Evolutionary conservation across 257 asterid genomes (phyloP).

Genomic region (Leptodermis oblonga): DNA sequence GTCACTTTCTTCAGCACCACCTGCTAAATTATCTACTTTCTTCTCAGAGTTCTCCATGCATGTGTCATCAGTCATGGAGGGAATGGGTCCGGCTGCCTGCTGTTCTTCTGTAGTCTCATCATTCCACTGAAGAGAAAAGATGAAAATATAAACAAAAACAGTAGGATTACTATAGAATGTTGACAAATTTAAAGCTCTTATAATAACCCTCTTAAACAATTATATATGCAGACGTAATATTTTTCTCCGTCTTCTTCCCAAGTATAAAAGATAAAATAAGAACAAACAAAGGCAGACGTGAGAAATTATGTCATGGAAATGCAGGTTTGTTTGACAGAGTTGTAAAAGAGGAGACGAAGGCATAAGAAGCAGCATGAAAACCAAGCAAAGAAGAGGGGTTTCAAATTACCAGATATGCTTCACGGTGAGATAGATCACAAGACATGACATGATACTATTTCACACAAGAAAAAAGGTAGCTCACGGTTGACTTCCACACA

Average conservation of each 20-base stretch:
- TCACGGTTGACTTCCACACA: background rate
- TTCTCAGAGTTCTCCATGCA: slow-evolving; percentile 47
- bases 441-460: background rate
- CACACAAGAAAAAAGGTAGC: background rate
- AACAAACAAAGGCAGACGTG: background rate
- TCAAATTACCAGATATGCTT: background rate
- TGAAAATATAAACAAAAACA: slow-evolving; percentile 11
- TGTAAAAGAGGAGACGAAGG: background rate
- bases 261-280: background rate
- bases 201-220: slow-evolving; percentile 3
- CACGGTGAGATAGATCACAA: background rate
- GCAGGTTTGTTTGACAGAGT: background rate
- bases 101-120: slow-evolving; percentile 80
- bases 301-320: background rate
- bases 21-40: slow-evolving; percentile 49
- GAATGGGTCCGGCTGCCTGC: slow-evolving; percentile 40
- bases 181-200: slow-evolving; percentile 6
- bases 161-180: background rate
- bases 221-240: background rate
- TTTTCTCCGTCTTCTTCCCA: background rate
- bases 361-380: background rate
- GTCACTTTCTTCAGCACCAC: slow-evolving; percentile 65
- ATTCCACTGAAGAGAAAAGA: slow-evolving; percentile 52
- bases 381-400: background rate
- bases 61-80: slow-evolving; percentile 39